A percentile compares a stretch with the other conserved stretches of the same genome.
Conservation (phyloP, 2,329 filamentous ascomycete genomes). For the Leptosphaerulina australis region DNA sequence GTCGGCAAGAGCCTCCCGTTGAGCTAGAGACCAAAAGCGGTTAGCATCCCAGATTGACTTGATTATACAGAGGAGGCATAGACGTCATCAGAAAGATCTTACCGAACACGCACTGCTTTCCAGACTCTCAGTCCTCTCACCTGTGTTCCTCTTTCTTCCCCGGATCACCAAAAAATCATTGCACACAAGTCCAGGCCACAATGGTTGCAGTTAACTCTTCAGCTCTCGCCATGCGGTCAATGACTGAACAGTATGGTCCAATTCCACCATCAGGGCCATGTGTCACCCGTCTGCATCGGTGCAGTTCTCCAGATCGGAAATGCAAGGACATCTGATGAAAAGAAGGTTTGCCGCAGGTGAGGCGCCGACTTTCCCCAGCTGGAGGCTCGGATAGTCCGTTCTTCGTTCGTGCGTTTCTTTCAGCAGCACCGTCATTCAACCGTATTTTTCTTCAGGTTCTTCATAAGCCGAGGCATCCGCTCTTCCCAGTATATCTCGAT, state of each 20-base stretch:
- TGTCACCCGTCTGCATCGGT: slow-evolving; percentile 11
- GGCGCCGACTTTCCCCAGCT: slow-evolving; percentile 13
- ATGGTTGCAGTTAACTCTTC: no score
- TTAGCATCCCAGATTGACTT: neutral
- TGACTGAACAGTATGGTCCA: neutral
- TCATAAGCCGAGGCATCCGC: slow-evolving; percentile 16
- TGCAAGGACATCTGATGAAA: neutral
- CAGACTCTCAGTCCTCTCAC: slow-evolving; percentile 4
- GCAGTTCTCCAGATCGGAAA: neutral
- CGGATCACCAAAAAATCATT: neutral
- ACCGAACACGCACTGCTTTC: slow-evolving; percentile 7
- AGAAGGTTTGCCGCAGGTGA: slow-evolving; percentile 17
- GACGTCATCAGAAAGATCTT: slow-evolving; percentile 10
- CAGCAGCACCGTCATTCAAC: slow-evolving; percentile 14
- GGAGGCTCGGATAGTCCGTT: slow-evolving; percentile 11
- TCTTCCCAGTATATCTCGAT: neutral
- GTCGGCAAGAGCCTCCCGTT: slow-evolving; percentile 12
- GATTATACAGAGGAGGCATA: neutral
- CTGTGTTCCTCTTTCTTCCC: neutral
- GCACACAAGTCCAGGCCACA: neutral
- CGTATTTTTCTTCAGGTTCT: slow-evolving; percentile 1
- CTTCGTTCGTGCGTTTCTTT: slow-evolving; percentile 5
- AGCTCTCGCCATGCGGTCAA: no score
- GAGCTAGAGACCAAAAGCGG: slow-evolving; percentile 4
- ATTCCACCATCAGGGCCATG: slow-evolving; percentile 1